These are phyloP conservation scores for Neoarthrinium moseri DNA, from an alignment of 2,329 filamentous ascomycete genomes.

Conservation along the genomic window DNA sequence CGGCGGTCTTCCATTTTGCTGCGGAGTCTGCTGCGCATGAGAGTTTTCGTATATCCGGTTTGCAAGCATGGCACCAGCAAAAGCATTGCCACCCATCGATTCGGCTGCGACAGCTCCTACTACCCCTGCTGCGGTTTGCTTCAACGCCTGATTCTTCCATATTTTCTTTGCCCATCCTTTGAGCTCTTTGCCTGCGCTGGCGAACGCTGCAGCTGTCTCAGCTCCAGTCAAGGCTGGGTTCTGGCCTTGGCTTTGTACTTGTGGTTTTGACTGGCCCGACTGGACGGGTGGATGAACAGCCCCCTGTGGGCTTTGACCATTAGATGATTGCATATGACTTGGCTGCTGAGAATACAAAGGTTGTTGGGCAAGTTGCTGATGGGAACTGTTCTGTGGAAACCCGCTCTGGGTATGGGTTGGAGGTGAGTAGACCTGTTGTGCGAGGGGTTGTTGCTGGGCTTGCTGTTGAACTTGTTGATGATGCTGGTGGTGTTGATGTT, in stretches of 20 bases:
- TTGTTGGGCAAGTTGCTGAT: background rate
- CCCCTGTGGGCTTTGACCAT: background rate
- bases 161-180: slow-evolving; percentile 30
- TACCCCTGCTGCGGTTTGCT: slow-evolving; percentile 22
- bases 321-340: background rate
- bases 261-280: background rate
- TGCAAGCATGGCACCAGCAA: slow-evolving; percentile 14
- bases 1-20: slow-evolving; percentile 1
- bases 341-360: background rate
- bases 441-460: background rate
- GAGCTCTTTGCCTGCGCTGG: slow-evolving; percentile 23
- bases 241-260: slow-evolving; percentile 15
- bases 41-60: slow-evolving; percentile 14
- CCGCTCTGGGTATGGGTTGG: background rate
- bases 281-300: background rate
- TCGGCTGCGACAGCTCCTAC: slow-evolving; percentile 20
- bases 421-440: no score
- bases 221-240: slow-evolving; percentile 19
- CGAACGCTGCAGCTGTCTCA: slow-evolving; percentile 18
- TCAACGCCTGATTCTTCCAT: slow-evolving; percentile 21
- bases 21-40: slow-evolving; percentile 10
- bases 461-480: no score
- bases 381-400: background rate
- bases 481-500: no score
- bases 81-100: slow-evolving; percentile 17